These are phyloP conservation scores for Corymbia citriodora DNA, from an alignment of 441 rosid species.

Conservation along the genomic window DNA sequence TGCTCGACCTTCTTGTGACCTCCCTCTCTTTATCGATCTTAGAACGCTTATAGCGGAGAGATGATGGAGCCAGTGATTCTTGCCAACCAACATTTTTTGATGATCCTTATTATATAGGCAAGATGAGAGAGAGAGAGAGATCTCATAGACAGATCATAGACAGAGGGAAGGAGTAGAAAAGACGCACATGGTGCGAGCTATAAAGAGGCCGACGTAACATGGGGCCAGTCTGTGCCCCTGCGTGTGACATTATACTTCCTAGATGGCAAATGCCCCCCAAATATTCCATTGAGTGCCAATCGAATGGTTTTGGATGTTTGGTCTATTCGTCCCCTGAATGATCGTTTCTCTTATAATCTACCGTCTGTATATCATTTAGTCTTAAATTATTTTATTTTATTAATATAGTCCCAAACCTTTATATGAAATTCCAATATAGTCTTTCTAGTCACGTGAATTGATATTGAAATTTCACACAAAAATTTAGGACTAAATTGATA, in stretches of 20 bases:
- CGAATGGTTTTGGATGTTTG: neutral
- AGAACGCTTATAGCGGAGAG: neutral
- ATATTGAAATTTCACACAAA: neutral
- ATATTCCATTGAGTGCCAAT: neutral
- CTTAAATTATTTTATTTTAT: too few species aligned
- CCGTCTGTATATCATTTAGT: too few species aligned
- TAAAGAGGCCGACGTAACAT: neutral
- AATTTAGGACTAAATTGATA: neutral
- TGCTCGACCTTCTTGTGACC: neutral
- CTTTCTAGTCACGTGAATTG: neutral
- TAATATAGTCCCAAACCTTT: neutral
- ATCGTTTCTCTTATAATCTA: neutral
- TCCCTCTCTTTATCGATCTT: neutral
- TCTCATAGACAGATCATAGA: neutral
- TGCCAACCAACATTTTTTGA: neutral
- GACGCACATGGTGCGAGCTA: neutral
- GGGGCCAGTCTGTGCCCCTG: neutral
- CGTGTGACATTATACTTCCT: neutral
- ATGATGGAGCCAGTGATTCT: neutral
- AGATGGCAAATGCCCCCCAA: neutral
- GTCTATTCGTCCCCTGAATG: neutral
- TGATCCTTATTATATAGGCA: neutral
- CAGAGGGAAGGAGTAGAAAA: neutral
- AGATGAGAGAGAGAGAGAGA: neutral
- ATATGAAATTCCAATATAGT: too few species aligned